These are phyloP conservation scores for Priceomyces carsonii DNA, from an alignment of 805 yeast genomes.

Conservation along the genomic window DNA sequence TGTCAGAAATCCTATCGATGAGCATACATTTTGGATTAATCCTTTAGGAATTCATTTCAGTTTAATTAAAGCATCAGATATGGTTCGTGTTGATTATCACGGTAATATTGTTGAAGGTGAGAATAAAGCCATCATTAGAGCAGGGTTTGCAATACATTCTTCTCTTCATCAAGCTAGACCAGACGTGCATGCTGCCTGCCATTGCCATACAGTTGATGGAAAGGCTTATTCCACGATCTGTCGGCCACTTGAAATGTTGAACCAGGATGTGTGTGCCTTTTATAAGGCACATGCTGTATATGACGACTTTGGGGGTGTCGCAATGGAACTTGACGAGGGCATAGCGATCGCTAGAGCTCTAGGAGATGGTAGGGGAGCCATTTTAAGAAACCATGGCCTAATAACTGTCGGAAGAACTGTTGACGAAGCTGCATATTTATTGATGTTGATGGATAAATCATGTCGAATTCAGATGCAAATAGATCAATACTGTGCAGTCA, in stretches of 20 bases:
- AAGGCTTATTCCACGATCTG: conserved; percentile 38
- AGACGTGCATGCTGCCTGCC: conserved; percentile 41
- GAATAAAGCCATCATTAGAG: conserved; percentile 38
- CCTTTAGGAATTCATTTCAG: conserved; percentile 76
- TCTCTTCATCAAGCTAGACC: conserved; percentile 41
- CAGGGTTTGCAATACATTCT: conserved; percentile 41
- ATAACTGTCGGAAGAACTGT: conserved; percentile 35
- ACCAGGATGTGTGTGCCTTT: conserved; percentile 72
- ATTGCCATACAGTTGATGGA: conserved; percentile 39
- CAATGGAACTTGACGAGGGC: conserved; percentile 37
- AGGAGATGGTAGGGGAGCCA: conserved; percentile 31
- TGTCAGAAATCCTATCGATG: conserved; percentile 77
- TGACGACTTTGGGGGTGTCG: conserved; percentile 75
- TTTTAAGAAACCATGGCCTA: conserved; percentile 34
- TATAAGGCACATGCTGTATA: conserved; percentile 68
- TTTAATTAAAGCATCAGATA: conserved; percentile 36
- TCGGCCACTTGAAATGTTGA: conserved; percentile 64
- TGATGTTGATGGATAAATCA: conserved; percentile 29
- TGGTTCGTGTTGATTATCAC: conserved; percentile 37
- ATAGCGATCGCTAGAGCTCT: conserved; percentile 26
- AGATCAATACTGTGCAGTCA: conserved; percentile 17
- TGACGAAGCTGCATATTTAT: conserved; percentile 37
- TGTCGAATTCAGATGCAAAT: neutral
- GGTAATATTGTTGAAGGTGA: conserved; percentile 40
- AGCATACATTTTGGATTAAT: conserved; percentile 82